Evolutionary conservation across 306 rosid species (phyloP).

Genomic region (Ceratonia siliqua): DNA sequence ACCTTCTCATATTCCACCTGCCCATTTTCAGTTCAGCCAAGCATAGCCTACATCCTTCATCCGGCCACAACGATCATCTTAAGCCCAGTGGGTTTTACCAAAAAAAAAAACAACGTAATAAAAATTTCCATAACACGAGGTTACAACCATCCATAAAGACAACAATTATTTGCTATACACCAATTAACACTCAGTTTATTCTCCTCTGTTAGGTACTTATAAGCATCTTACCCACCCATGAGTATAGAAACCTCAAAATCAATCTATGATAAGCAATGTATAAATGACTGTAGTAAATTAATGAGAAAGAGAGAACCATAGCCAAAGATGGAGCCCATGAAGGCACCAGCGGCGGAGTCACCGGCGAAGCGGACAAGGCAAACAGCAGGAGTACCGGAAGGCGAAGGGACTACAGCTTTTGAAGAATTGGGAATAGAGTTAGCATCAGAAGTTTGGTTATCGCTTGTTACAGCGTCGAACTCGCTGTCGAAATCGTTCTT

Average conservation of each 20-base stretch:
- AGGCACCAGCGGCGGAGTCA: conserved; percentile 80
- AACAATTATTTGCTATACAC: neutral
- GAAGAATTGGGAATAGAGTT: conserved; percentile 48
- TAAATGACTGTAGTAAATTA: neutral
- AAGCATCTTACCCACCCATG: neutral
- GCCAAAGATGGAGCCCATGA: conserved; percentile 97
- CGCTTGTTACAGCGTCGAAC: conserved; percentile 11
- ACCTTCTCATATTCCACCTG: neutral
- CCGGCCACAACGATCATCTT: too few species aligned
- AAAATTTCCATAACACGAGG: neutral
- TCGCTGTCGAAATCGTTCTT: conserved; percentile 45
- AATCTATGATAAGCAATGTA: neutral
- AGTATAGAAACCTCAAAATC: neutral
- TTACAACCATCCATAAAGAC: neutral
- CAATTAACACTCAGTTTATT: neutral
- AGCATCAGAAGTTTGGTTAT: conserved; percentile 25
- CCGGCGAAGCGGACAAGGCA: conserved; percentile 75
- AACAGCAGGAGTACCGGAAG: conserved; percentile 52
- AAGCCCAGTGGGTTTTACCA: neutral
- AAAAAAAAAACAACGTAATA: neutral
- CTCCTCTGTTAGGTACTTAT: neutral
- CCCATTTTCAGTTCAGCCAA: too few species aligned
- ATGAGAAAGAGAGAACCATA: conserved; percentile 51
- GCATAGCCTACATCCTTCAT: too few species aligned
- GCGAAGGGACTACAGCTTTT: conserved; percentile 46